Percentiles rank a stretch among this genome's conserved stretches.
Conservation (phyloP, 768 basidiomycete genomes). For the Collybia nuda region DNA sequence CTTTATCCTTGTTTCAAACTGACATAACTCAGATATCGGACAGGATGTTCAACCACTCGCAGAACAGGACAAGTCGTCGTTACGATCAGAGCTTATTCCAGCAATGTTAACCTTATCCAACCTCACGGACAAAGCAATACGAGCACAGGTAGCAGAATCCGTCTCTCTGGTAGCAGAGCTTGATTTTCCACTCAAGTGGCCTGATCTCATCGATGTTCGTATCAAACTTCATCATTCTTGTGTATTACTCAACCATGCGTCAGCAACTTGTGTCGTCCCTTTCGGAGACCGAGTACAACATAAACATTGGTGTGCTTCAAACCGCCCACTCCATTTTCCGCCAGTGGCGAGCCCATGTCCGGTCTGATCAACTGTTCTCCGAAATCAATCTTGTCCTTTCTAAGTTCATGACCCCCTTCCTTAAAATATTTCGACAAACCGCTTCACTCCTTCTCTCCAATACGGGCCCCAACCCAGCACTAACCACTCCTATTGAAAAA, state of each 20-base stretch:
- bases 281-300: conserved; percentile 74
- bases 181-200: conserved; percentile 92
- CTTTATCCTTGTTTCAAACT: conserved; percentile 4
- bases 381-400: conserved; percentile 90
- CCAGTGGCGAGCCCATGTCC: conserved; percentile 89
- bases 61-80: conserved; percentile 66
- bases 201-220: conserved; percentile 85
- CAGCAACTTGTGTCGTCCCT: conserved; percentile 90
- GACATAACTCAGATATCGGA: conserved; percentile 5
- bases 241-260: conserved; percentile 2
- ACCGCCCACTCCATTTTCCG: conserved; percentile 96
- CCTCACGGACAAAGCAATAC: conserved; percentile 67
- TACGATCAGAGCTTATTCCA: conserved; percentile 80
- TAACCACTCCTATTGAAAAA: conserved; percentile 35
- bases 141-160: conserved; percentile 89
- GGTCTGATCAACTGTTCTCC: conserved; percentile 82
- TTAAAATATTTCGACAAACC: conserved; percentile 77
- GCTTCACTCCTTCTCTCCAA: conserved; percentile 48
- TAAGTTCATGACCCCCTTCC: conserved; percentile 82
- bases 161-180: conserved; percentile 88
- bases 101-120: conserved; percentile 87
- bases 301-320: conserved; percentile 89
- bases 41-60: conserved; percentile 75
- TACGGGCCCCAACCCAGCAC: conserved; percentile 31
- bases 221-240: background rate